Evolutionary conservation across 2,329 filamentous ascomycete genomes (phyloP).

Genomic region (Whalleya microplaca): DNA sequence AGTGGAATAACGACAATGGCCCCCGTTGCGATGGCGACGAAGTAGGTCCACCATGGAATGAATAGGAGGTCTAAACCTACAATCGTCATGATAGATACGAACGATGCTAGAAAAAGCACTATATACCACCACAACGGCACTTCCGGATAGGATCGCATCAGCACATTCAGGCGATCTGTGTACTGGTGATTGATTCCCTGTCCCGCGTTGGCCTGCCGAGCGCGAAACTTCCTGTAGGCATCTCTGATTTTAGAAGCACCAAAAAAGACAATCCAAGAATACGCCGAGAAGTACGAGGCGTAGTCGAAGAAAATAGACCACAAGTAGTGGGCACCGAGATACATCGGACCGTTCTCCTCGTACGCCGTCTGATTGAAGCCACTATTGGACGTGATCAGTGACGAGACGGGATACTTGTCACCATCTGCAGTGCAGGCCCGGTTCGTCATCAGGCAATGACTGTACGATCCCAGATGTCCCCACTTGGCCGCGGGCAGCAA

Average conservation of each 20-base stretch:
- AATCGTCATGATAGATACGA: conserved; percentile 52
- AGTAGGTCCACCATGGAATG: conserved; percentile 63
- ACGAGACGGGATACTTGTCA: conserved; percentile 47
- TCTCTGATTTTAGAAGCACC: conserved; percentile 52
- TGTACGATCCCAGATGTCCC: conserved; percentile 55
- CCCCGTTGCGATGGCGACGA: conserved; percentile 59
- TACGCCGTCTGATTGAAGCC: conserved; percentile 54
- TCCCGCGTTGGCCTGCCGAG: conserved; percentile 37
- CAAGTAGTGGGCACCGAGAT: conserved; percentile 59
- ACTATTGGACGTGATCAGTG: conserved; percentile 47
- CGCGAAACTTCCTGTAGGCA: conserved; percentile 48
- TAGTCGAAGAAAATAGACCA: conserved; percentile 66
- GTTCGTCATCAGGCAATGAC: conserved; percentile 62
- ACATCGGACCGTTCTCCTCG: conserved; percentile 55
- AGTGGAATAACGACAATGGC: conserved; percentile 60
- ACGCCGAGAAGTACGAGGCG: conserved; percentile 59
- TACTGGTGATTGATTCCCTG: conserved; percentile 57
- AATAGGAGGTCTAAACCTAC: conserved; percentile 56
- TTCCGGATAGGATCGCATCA: conserved; percentile 60
- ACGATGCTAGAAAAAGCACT: conserved; percentile 52
- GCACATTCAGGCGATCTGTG: conserved; percentile 60
- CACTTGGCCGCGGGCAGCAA: conserved; percentile 62
- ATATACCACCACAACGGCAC: conserved; percentile 64
- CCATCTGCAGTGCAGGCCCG: conserved; percentile 54
- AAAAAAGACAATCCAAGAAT: conserved; percentile 63